A percentile compares a stretch with the other conserved stretches of the same genome.
Evolutionary conservation across 192 early-diverging fungal species (phyloP).

Genomic region (Mortierella antarctica): DNA sequence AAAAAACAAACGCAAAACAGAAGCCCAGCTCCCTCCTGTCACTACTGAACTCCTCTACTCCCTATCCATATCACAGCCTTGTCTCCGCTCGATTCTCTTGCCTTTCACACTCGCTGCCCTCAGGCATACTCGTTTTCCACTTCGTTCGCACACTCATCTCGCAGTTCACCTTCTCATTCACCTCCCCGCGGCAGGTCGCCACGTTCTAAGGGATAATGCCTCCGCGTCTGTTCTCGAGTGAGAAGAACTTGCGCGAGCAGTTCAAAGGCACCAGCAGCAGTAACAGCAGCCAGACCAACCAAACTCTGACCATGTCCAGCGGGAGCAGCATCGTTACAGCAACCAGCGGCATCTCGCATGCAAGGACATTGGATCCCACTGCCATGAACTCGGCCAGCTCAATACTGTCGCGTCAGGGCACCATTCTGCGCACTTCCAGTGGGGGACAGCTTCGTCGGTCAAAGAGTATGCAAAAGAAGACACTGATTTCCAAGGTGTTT

Average conservation of each 20-base stretch:
- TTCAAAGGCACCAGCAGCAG: constrained; percentile 26
- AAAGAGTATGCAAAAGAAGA: constrained; percentile 40
- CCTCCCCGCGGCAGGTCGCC: background rate
- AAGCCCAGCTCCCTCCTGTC: background rate
- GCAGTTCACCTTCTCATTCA: background rate
- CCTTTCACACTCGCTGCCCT: constrained; percentile 8
- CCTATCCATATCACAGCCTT: background rate
- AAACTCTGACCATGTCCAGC: constrained; percentile 24
- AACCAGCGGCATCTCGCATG: constrained; percentile 10
- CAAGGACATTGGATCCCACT: constrained; percentile 15
- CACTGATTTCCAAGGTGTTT: constrained; percentile 20
- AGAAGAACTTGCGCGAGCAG: constrained; percentile 46
- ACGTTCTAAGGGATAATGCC: constrained; percentile 14
- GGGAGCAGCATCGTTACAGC: constrained; percentile 31
- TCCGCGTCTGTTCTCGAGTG: constrained; percentile 46
- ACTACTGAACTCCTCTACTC: background rate
- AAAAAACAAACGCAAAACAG: too few relatives aligned
- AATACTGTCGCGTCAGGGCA: constrained; percentile 15
- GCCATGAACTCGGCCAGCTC: constrained; percentile 8
- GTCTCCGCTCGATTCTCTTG: background rate
- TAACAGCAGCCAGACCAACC: constrained; percentile 5
- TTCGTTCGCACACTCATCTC: background rate
- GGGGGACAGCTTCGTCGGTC: constrained; percentile 28
- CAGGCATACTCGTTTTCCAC: too few relatives aligned
- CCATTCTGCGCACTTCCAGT: constrained; percentile 12